A percentile compares a stretch with the other conserved stretches of the same genome.
Conservation (phyloP, 805 yeast genomes). For the Vanderwaltozyma verrucispora region DNA sequence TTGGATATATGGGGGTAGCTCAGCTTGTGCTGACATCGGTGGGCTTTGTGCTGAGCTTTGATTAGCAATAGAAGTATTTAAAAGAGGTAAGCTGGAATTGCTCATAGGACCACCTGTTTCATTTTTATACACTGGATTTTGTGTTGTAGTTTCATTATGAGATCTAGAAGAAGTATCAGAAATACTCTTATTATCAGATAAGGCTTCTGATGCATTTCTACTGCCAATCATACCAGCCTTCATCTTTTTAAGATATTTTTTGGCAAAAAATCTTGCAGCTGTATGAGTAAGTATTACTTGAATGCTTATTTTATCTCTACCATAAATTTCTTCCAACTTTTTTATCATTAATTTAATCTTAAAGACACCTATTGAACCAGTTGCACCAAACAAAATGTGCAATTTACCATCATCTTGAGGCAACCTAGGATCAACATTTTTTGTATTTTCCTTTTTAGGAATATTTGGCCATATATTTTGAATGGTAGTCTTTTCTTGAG, state of each 20-base stretch:
- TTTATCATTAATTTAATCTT: conserved; percentile 71
- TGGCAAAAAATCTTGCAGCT: conserved; percentile 60
- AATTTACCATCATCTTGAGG: conserved; percentile 81
- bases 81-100: background rate
- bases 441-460: conserved; percentile 29
- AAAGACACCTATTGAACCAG: conserved; percentile 83
- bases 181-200: background rate
- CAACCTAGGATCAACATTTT: conserved; percentile 50
- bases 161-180: no score
- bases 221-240: background rate
- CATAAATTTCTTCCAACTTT: conserved; percentile 72
- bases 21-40: conserved; percentile 24
- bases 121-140: background rate
- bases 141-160: background rate
- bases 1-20: conserved; percentile 54
- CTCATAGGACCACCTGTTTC: background rate
- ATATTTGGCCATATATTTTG: background rate
- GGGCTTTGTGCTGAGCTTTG: background rate
- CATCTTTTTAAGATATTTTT: conserved; percentile 11
- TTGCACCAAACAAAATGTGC: conserved; percentile 77
- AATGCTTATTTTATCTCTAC: conserved; percentile 63
- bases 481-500: no score
- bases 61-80: background rate
- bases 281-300: conserved; percentile 79
- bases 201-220: background rate